phyloP scores from a whole-genome alignment of 495 filamentous ascomycete genomes.

The Penicillium crystallinum region DNA sequence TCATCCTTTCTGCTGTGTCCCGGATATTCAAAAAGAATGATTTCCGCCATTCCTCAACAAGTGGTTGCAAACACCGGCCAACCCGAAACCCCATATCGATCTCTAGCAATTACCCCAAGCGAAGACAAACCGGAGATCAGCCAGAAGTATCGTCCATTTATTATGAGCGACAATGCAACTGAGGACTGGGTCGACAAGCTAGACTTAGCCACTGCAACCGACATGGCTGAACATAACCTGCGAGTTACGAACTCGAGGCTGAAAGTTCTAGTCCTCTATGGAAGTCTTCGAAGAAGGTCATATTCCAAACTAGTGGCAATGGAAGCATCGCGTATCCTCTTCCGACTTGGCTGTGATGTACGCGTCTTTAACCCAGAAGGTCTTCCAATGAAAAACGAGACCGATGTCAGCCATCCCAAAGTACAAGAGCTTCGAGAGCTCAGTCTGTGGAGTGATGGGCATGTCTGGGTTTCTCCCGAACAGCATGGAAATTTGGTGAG shows the following conservation, averaged over 20 bases:
- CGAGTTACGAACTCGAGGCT: constrained; percentile 39
- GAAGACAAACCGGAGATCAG: constrained; percentile 48
- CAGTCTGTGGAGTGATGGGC: constrained; percentile 63
- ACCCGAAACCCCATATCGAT: constrained; percentile 7
- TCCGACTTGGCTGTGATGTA: constrained; percentile 63
- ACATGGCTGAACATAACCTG: constrained; percentile 48
- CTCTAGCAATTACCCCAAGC: constrained; percentile 36
- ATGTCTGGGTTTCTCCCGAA: constrained; percentile 65
- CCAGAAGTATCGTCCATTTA: constrained; percentile 55
- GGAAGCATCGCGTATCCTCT: constrained; percentile 58
- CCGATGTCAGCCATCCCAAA: constrained; percentile 52
- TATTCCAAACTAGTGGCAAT: constrained; percentile 58
- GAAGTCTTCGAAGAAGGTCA: constrained; percentile 55
- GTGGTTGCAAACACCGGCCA: constrained; percentile 1
- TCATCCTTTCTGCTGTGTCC: constrained; percentile 1
- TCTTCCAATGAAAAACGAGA: constrained; percentile 61
- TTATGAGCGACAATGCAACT: constrained; percentile 32
- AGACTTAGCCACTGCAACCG: constrained; percentile 50
- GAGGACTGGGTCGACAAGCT: constrained; percentile 53
- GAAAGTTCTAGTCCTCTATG: constrained; percentile 60
- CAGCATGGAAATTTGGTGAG: constrained; percentile 65
- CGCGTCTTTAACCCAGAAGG: constrained; percentile 57
- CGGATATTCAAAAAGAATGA: constrained; percentile 5
- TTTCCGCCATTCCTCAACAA: constrained; percentile 1
- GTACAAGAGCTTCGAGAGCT: constrained; percentile 63